These are phyloP conservation scores for Pseudevernia furfuracea DNA, from an alignment of 495 filamentous ascomycete genomes.

Conservation along the genomic window DNA sequence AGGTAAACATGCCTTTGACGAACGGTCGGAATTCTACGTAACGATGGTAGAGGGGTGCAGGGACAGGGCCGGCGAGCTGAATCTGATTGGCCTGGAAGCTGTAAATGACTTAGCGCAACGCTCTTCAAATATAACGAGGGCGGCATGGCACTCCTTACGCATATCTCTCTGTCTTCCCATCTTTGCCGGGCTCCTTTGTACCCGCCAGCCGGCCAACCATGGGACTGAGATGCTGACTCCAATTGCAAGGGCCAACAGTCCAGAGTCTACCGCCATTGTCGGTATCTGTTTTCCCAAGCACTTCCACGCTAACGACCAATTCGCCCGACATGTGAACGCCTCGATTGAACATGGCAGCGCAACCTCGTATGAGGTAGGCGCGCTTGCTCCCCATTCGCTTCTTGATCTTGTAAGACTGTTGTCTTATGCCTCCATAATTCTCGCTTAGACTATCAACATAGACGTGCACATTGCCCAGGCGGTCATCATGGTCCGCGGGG, in stretches of 20 bases:
- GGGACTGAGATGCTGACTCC: conserved; percentile 79
- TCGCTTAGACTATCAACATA: conserved; percentile 49
- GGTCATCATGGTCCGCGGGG: conserved; percentile 75
- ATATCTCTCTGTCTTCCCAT: conserved; percentile 57
- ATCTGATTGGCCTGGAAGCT: conserved; percentile 93
- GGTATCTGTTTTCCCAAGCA: conserved; percentile 63
- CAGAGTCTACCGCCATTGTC: conserved; percentile 69
- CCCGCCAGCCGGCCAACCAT: conserved; percentile 78
- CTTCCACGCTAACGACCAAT: conserved; percentile 61
- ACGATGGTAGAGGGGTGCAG: conserved; percentile 70
- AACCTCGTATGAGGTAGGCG: conserved; percentile 64
- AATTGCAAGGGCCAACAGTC: conserved; percentile 66
- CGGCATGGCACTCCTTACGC: conserved; percentile 45
- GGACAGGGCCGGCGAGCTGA: conserved; percentile 77
- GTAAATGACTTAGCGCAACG: conserved; percentile 14
- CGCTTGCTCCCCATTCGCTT: conserved; percentile 79
- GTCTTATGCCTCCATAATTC: conserved; percentile 58
- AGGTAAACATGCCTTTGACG: conserved; percentile 80
- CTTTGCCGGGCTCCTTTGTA: conserved; percentile 55
- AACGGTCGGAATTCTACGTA: conserved; percentile 91
- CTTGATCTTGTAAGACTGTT: conserved; percentile 62
- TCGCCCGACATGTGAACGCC: conserved; percentile 50
- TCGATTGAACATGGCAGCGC: conserved; percentile 49
- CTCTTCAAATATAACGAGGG: neutral
- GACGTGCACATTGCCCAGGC: conserved; percentile 74